These are phyloP conservation scores for Aspergillus incahuasiensis DNA, from an alignment of 495 filamentous ascomycete genomes.

Conservation along the genomic window DNA sequence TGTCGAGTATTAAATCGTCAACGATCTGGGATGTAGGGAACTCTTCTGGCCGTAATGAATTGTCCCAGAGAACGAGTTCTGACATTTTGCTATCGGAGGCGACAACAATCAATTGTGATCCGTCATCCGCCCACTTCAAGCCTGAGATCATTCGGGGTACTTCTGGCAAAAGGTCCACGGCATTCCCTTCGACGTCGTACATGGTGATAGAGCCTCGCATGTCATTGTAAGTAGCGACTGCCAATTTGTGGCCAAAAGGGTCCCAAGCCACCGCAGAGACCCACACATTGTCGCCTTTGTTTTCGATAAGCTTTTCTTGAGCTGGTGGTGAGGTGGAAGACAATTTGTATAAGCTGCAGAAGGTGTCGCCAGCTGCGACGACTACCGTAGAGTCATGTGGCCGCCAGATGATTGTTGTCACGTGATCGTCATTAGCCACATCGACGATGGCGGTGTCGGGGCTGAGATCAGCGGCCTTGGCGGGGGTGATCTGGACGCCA, in stretches of 20 bases:
- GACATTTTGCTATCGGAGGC: constrained; percentile 39
- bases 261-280: constrained; percentile 68
- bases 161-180: constrained; percentile 45
- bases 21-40: constrained; percentile 38
- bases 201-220: constrained; percentile 61
- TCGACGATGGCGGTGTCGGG: constrained; percentile 61
- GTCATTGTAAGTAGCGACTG: constrained; percentile 62
- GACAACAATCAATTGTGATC: constrained; percentile 39
- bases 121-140: constrained; percentile 37
- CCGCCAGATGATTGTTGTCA: constrained; percentile 73
- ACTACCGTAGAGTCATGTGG: constrained; percentile 69
- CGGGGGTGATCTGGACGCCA: constrained; percentile 58
- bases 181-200: constrained; percentile 59
- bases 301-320: constrained; percentile 36
- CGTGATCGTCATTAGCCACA: constrained; percentile 55
- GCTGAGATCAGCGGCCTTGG: constrained; percentile 59
- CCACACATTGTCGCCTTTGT: constrained; percentile 31
- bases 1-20: constrained; percentile 35
- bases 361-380: constrained; percentile 70
- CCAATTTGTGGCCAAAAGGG: constrained; percentile 58
- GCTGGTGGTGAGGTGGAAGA: constrained; percentile 35
- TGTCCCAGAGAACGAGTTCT: constrained; percentile 45
- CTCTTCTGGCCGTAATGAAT: constrained; percentile 36
- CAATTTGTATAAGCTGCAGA: constrained; percentile 76
- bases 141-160: constrained; percentile 43